Evolutionary conservation across 148 eudicot genomes (phyloP), one percentile per base, ranked within the genome.

Genomic region (Selenicereus undatus): DNA sequence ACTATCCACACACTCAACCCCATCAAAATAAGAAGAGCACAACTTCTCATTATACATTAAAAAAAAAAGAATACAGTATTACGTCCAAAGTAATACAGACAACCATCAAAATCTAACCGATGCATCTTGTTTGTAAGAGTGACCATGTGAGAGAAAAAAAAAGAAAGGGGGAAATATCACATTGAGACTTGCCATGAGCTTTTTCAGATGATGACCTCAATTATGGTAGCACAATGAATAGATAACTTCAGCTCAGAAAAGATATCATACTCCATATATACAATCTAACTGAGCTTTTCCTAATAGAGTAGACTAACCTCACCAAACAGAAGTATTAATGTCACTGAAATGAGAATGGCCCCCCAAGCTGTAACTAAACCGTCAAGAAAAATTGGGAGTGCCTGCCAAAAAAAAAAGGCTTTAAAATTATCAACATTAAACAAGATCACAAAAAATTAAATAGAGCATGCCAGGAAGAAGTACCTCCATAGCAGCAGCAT

Each of bases 401-500:
- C 89, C 99, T 96, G 92, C 81, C 32, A 32, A 32, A 32, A 32
- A 32, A 86, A 50, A 77, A 17, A 81, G 22, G 73, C 36, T 50
- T 36, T 24, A 32, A 45, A 66, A 6, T 36, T 26, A 66, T 66
- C 22, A 27, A 26, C 58, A 71, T 18, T 21, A 21, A 43, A 68
- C 24, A 66, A n/a, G 0, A 21, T 43, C 21, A 71, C 43, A 7
- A 14, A 69, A 76, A 13, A 26, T 54, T 12, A 51, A 22, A 80
- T 26, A 11, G 77, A 1, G 73, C 75, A 32, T 76, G 42, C 43
- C 24, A 30, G 45, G 21, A 30, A 56, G 35, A 84, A 66, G 22
- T 27, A 95, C 99, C 99, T 95, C 99, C 99, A 95, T 93, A 29
- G 99, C 90, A 56, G 89, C 98, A 76, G 99, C 99, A 89, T 96